A percentile compares a stretch with the other conserved stretches of the same genome.
These are phyloP conservation scores for Auriscalpium microsporum DNA, from an alignment of 768 basidiomycete genomes.

Conservation along the genomic window DNA sequence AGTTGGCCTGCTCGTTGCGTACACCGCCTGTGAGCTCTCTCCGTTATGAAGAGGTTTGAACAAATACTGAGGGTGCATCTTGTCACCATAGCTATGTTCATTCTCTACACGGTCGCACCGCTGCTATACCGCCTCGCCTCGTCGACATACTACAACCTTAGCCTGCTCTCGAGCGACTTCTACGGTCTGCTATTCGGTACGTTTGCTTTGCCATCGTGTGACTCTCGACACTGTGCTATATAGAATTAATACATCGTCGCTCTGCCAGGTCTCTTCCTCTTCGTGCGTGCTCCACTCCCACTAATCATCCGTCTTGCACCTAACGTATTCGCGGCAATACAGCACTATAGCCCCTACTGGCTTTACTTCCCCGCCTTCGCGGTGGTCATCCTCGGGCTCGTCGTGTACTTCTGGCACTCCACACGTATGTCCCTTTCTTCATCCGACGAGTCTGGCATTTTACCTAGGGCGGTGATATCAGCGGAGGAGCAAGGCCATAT, in stretches of 20 bases:
- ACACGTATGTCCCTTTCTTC: slow-evolving; percentile 48
- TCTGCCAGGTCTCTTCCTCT: slow-evolving; percentile 39
- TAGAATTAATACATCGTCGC: background rate
- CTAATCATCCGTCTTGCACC: background rate
- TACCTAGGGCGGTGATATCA: slow-evolving; percentile 19
- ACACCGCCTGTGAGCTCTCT: slow-evolving; percentile 32
- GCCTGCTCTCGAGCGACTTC: slow-evolving; percentile 81
- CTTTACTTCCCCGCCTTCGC: slow-evolving; percentile 78
- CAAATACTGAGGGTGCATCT: background rate
- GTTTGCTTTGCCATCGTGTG: slow-evolving; percentile 1
- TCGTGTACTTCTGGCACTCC: slow-evolving; percentile 82
- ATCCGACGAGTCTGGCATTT: background rate
- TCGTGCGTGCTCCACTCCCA: slow-evolving; percentile 27
- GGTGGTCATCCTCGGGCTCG: slow-evolving; percentile 60
- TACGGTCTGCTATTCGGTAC: slow-evolving; percentile 72
- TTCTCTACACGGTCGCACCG: slow-evolving; percentile 82
- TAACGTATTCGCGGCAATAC: slow-evolving; percentile 1
- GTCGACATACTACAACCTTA: slow-evolving; percentile 79
- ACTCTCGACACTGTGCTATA: slow-evolving; percentile 2
- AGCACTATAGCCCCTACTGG: slow-evolving; percentile 84
- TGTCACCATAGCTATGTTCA: slow-evolving; percentile 54
- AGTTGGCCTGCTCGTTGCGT: slow-evolving; percentile 47
- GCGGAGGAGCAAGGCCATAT: slow-evolving; percentile 69
- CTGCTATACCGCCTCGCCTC: slow-evolving; percentile 79
- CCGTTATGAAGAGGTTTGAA: background rate